Evolutionary conservation across 331 rosid species (phyloP).

Genomic region (Phaseolus coccineus): DNA sequence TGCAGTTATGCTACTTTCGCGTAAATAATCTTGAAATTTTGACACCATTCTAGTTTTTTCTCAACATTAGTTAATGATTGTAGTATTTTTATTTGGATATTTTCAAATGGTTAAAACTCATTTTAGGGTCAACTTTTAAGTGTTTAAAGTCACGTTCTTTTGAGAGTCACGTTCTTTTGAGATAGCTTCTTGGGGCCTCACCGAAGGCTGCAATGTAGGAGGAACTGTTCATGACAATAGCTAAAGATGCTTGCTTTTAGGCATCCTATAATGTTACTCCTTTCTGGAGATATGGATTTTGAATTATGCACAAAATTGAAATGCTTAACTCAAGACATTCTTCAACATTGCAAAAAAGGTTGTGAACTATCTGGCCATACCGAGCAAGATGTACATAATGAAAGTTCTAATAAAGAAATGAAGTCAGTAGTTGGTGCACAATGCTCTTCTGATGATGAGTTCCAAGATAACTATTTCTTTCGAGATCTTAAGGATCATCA

Average conservation of each 20-base stretch:
- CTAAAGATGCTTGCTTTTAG: constrained; percentile 83
- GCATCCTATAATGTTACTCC: constrained; percentile 78
- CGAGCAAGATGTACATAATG: constrained; percentile 42
- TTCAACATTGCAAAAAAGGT: constrained; percentile 61
- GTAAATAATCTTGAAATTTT: too few species aligned
- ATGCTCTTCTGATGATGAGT: constrained; percentile 47
- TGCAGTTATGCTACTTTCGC: too few species aligned
- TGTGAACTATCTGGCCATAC: constrained; percentile 49
- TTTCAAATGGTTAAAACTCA: too few species aligned
- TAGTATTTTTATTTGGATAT: too few species aligned
- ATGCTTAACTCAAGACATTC: constrained; percentile 76
- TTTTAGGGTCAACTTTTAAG: too few species aligned
- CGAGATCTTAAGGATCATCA: constrained; percentile 50
- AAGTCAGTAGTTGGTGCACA: constrained; percentile 47
- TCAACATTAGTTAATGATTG: too few species aligned
- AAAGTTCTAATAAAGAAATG: constrained; percentile 45
- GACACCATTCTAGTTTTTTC: too few species aligned
- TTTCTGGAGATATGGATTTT: constrained; percentile 78
- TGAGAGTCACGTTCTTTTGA: constrained; percentile 81
- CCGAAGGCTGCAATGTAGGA: constrained; percentile 77
- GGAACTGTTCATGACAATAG: constrained; percentile 80
- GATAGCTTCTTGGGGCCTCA: constrained; percentile 68
- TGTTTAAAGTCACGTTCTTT: too few species aligned
- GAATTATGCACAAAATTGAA: constrained; percentile 77
- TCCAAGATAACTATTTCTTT: constrained; percentile 46